These are phyloP conservation scores for Lentinus brumalis DNA, from an alignment of 768 basidiomycete genomes.

Conservation along the genomic window DNA sequence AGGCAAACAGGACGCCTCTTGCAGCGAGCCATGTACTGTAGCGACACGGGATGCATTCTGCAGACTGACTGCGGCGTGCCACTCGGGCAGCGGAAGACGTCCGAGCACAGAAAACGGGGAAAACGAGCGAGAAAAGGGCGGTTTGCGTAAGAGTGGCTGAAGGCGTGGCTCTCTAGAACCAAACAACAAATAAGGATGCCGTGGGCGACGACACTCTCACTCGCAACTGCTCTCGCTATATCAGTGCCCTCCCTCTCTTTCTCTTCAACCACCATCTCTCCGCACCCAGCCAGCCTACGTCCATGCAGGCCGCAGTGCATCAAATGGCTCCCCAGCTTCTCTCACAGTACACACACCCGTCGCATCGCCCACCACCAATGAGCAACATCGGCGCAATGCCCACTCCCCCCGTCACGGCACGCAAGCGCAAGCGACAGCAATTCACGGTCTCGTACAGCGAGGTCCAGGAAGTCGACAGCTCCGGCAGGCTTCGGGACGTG, in stretches of 20 bases:
- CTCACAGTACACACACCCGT: constrained; percentile 64
- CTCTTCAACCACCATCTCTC: constrained; percentile 53
- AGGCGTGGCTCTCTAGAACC: constrained; percentile 31
- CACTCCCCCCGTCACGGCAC: constrained; percentile 69
- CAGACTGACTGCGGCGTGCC: not conserved
- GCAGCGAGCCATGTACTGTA: no score
- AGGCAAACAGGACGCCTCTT: not conserved
- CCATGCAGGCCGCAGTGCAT: constrained; percentile 77
- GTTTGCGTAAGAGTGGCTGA: constrained; percentile 30
- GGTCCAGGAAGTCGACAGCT: constrained; percentile 81
- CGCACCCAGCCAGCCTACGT: constrained; percentile 33
- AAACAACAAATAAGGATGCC: constrained; percentile 35
- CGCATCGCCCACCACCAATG: constrained; percentile 46
- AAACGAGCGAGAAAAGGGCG: constrained; percentile 21
- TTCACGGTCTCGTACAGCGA: constrained; percentile 86
- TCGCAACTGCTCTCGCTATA: constrained; percentile 31
- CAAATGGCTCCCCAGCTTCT: constrained; percentile 62
- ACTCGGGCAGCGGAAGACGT: not conserved
- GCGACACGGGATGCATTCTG: no score
- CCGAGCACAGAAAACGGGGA: not conserved
- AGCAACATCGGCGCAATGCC: constrained; percentile 54
- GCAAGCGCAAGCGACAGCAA: constrained; percentile 85
- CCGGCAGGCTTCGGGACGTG: constrained; percentile 78
- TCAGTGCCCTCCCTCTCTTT: constrained; percentile 32
- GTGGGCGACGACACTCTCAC: constrained; percentile 32